Conservation (phyloP, 148 eudicot genomes). For the Fagopyrum homotropicum region DNA sequence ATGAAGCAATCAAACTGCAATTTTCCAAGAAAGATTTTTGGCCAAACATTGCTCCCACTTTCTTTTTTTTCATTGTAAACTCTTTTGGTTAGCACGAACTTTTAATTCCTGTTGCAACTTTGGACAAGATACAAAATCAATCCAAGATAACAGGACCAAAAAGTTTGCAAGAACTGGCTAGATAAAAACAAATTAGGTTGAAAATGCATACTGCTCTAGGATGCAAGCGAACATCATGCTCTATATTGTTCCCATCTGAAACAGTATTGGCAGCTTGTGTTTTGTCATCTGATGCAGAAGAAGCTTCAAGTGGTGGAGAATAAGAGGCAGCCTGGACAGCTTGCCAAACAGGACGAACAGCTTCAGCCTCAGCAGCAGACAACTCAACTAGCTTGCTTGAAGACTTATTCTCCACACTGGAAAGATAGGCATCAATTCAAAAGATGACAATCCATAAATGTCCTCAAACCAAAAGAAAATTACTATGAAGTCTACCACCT, state of each 20-base stretch:
- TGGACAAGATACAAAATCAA: not conserved
- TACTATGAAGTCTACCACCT: conserved; percentile 32
- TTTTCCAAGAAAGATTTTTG: not conserved
- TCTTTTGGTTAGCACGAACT: not conserved
- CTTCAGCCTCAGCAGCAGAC: conserved; percentile 93
- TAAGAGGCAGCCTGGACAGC: conserved; percentile 77
- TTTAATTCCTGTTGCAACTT: not conserved
- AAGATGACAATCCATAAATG: not conserved
- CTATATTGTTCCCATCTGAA: conserved; percentile 59
- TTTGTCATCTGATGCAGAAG: conserved; percentile 56
- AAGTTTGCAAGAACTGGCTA: not conserved
- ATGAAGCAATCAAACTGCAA: not conserved
- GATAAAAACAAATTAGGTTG: not conserved
- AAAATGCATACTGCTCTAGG: conserved; percentile 82
- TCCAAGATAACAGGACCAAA: not conserved
- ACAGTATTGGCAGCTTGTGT: conserved; percentile 48
- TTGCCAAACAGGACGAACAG: conserved; percentile 91
- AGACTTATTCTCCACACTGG: conserved; percentile 52
- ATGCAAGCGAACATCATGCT: conserved; percentile 85
- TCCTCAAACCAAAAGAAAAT: not conserved
- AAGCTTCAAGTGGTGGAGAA: conserved; percentile 43
- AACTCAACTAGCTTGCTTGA: conserved; percentile 76
- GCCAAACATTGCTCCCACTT: not conserved
- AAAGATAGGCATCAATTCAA: not conserved
- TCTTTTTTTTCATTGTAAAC: not conserved